A percentile compares a stretch with the other conserved stretches of the same genome.
Evolutionary conservation across 2,329 filamentous ascomycete genomes (phyloP).

Genomic region (Trichoderma sp.): DNA sequence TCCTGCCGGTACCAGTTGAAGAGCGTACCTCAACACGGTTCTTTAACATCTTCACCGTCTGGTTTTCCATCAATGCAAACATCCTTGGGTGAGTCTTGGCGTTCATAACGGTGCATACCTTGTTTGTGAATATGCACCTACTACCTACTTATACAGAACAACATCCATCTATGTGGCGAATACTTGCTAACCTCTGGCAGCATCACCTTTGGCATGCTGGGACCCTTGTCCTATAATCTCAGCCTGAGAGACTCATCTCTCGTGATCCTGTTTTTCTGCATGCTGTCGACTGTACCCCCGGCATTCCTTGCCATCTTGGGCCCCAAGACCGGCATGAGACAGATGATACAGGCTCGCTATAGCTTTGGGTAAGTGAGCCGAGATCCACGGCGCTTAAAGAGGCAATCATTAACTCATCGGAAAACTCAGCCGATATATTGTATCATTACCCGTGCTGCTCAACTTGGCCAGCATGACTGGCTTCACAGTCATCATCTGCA

Average conservation of each 20-base stretch:
- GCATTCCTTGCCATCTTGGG: slow-evolving; percentile 63
- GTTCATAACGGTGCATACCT: neutral
- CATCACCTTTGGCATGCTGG: slow-evolving; percentile 67
- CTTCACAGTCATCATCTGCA: slow-evolving; percentile 65
- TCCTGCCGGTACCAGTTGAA: slow-evolving; percentile 48
- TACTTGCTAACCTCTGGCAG: slow-evolving; percentile 39
- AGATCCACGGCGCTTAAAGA: neutral
- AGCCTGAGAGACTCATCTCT: slow-evolving; percentile 60
- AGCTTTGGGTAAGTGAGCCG: slow-evolving; percentile 56
- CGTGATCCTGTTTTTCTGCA: slow-evolving; percentile 65
- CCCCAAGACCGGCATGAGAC: slow-evolving; percentile 65
- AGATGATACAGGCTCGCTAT: slow-evolving; percentile 68
- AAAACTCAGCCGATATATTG: slow-evolving; percentile 53
- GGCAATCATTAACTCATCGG: neutral
- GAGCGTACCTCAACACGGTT: slow-evolving; percentile 47
- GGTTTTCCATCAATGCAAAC: slow-evolving; percentile 54
- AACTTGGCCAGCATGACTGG: slow-evolving; percentile 66
- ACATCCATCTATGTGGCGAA: neutral
- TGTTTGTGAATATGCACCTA: neutral
- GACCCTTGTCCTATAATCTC: slow-evolving; percentile 58
- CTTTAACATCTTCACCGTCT: slow-evolving; percentile 53
- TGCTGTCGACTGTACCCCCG: slow-evolving; percentile 57
- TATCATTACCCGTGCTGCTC: slow-evolving; percentile 62
- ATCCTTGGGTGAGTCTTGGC: slow-evolving; percentile 47
- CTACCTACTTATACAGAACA: neutral